Base-by-base conservation (phyloP, 2,329 filamentous ascomycete species). In the Cordyceps sp. region DNA sequence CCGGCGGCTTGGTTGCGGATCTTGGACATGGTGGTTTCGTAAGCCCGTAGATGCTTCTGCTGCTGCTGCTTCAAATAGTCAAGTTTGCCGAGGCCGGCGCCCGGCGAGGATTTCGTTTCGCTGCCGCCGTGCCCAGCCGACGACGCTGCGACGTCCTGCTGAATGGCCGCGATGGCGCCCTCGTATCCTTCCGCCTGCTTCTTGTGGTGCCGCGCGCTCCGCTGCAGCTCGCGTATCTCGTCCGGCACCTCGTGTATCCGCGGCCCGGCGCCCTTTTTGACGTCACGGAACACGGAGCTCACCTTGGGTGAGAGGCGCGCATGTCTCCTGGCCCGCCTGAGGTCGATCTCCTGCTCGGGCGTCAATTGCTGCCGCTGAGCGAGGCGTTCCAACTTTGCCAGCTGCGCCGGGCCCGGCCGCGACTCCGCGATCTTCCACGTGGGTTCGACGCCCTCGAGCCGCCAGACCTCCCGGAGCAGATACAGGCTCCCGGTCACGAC, bases 401-500 rank as follows among this genome's bases (percentile, higher is more conserved):
- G 45, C 34, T 57, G 53, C 10, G 49, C 33, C 17, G 42, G 43
- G 22, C 52, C 52, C 8, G 54, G 53, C 25, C 46, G 43, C 36
- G 45, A 45, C 15, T 46, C 53, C 25, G 45, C 46, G 20, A 43
- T 39, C 33, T 49, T 43, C 28, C 44, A 40, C 27, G 33, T 42
- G 20, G 44, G 46, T 18, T 42, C 38, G 21, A 57, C 42, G 12
- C 49, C 46, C 8, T 49, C 37, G 13, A 51, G 41, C 9, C 35
- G 39, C 36, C 50, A 53, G 12, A 58, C 36, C 29, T 58, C 52
- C 10, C 53, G 46, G 19, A 57, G 46, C 24, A 59, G 43, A 33
- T 60, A 60, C 19, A 60, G 46, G 36, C 57, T 60, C 9, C 57
- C 57, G 1, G 57, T 58, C 17, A 58, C 45, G 13, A 60, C 46